Percentiles rank a stretch among this genome's conserved stretches.
These are phyloP conservation scores for Glonium stellatum DNA, from an alignment of 495 filamentous ascomycete species.

Conservation along the genomic window DNA sequence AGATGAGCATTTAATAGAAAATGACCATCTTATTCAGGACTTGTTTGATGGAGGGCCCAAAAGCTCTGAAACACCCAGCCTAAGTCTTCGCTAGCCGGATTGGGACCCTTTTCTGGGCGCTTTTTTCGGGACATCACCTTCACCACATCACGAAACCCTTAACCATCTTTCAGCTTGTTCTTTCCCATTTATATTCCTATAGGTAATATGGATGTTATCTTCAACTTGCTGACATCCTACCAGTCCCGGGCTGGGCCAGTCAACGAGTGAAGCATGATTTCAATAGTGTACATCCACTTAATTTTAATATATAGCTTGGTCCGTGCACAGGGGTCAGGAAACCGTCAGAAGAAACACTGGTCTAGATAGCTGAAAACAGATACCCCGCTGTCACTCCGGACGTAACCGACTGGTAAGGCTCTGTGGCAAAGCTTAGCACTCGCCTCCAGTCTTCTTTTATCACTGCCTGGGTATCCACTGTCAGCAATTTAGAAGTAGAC, in stretches of 20 bases:
- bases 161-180: too few species aligned
- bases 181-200: too few species aligned
- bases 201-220: too few species aligned
- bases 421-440: not conserved
- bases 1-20: too few species aligned
- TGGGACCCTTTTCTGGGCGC: too few species aligned
- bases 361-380: not conserved
- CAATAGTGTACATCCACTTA: not conserved
- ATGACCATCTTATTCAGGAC: too few species aligned
- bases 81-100: too few species aligned
- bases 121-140: too few species aligned
- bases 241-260: not conserved
- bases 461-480: not conserved
- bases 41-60: too few species aligned
- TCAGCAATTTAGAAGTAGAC: not conserved
- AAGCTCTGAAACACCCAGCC: too few species aligned
- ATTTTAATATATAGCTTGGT: not conserved
- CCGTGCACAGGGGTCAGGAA: not conserved
- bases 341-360: not conserved
- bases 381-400: not conserved
- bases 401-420: not conserved
- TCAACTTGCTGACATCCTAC: too few species aligned
- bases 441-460: not conserved
- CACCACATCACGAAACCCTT: too few species aligned
- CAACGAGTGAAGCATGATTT: not conserved